phyloP scores from a whole-genome alignment of 139 green algal species.

The Coelastrella sp. region DNA sequence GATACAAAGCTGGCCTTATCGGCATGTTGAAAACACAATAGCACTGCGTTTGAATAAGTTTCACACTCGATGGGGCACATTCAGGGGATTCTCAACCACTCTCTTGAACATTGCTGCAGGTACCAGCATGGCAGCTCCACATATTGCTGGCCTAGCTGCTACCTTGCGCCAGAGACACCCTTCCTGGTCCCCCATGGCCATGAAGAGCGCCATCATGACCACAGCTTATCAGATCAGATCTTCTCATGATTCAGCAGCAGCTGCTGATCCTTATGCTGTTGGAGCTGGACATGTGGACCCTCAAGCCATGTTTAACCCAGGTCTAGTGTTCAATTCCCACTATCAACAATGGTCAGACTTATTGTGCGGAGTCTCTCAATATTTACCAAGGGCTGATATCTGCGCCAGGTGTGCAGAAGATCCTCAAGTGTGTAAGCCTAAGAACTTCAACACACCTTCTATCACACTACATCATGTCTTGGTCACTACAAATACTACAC shows the following conservation, averaged over 20 bases:
- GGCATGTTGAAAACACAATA: no score
- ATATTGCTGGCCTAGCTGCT: not conserved
- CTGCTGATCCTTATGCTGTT: not conserved
- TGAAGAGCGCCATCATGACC: conserved; percentile 17
- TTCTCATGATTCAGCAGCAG: not conserved
- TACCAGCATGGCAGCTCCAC: conserved; percentile 1
- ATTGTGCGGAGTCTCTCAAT: not conserved
- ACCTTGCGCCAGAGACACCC: not conserved
- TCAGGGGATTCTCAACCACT: not conserved
- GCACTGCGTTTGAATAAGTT: not conserved
- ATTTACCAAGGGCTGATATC: not conserved
- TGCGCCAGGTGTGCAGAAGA: not conserved
- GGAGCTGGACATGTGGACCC: conserved; percentile 22
- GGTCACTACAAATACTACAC: not conserved
- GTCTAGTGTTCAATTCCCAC: not conserved
- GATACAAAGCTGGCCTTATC: no score
- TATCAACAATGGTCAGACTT: not conserved
- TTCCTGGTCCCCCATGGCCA: conserved; percentile 1
- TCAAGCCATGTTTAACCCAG: not conserved
- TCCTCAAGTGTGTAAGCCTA: not conserved
- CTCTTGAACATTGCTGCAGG: not conserved
- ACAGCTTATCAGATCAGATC: not conserved
- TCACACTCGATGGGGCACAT: no score
- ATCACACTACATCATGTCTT: not conserved
- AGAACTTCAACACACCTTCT: not conserved